Conservation (phyloP, 163 green algal genomes). For the Scenedesmus sp. region DNA sequence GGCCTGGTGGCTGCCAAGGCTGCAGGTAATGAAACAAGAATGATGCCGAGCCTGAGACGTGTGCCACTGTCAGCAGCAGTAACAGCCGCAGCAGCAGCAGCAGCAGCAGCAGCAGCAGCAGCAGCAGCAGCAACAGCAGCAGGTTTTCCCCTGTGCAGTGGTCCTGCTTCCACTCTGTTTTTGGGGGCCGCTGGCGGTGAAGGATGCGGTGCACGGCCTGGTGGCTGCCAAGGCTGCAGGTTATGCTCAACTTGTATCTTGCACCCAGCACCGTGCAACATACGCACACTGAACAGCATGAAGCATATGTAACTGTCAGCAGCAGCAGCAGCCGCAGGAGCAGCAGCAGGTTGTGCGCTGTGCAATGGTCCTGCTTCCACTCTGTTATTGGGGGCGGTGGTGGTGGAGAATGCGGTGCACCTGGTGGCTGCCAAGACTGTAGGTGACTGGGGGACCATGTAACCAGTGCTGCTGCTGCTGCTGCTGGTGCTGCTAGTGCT, state of each 20-base stretch:
- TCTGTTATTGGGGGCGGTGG: slow-evolving; percentile 13
- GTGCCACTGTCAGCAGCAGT: no score
- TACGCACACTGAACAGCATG: neutral
- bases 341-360: neutral
- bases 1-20: slow-evolving; percentile 68
- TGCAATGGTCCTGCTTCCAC: neutral
- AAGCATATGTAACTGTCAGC: no score
- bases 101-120: no score
- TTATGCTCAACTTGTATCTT: neutral
- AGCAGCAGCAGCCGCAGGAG: no score
- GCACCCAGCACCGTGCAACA: no score
- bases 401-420: no score
- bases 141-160: neutral
- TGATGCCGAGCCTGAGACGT: neutral
- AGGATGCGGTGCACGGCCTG: slow-evolving; percentile 82
- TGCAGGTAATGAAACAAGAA: neutral
- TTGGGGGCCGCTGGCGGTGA: slow-evolving; percentile 61
- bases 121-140: no score
- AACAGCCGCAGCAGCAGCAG: no score
- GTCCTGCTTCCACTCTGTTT: neutral
- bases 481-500: neutral
- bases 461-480: neutral
- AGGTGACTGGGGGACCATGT: neutral
- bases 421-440: no score
- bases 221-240: slow-evolving; percentile 55